Base-by-base conservation (phyloP, 345 rosid species). In the Trapa incisa region DNA sequence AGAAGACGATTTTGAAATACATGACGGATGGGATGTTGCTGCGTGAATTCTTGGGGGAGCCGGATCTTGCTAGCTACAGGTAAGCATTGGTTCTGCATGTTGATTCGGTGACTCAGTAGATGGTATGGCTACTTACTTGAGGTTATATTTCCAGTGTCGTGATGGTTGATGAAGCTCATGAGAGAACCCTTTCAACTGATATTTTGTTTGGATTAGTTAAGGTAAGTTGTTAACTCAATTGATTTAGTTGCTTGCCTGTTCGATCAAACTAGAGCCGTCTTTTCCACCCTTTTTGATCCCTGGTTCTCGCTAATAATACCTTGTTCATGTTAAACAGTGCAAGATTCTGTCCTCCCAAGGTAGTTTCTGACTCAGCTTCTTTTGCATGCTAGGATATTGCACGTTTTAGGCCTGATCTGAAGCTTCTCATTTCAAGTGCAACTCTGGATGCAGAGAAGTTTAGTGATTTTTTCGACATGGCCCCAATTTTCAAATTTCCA, bases 151-250 rank as follows among this genome's bases (percentile, higher is more conserved):
- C 74, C 84, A 92, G 97, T 72, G 92, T 94, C 39, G 80, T 91
- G 71, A 91, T 94, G 89, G 97, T 94, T 75, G 99, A 94, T 66
- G 97, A 94, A 84, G 97, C 99, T 2, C 99, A 94, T 77, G 99
- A 94, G 83, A 94, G 99, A 81, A 94, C 99, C 37, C 76, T 94
- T 72, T 94, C 99, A 36, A 94, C 99, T 9, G 99, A 94, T 78
- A 91, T 94, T 68, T 83, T 94, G 42, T 94, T 94, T 61, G 99
- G 99, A 70, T 76, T 94, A 73, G 92, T 94, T 37, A 94, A 91
- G 96, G 96, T 79, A 82, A 78, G 89, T 35, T 14, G 36, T 54
- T 33, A 4, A 3, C 61, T 35, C 7, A 16, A 36, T 67, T 66
- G 52, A 22, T 65, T 22, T 14, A 15, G 47, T 38, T 15, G 22